A percentile compares a stretch with the other conserved stretches of the same genome.
These are phyloP conservation scores for Crataegus laevigata DNA, from an alignment of 306 rosid species.

Conservation along the genomic window DNA sequence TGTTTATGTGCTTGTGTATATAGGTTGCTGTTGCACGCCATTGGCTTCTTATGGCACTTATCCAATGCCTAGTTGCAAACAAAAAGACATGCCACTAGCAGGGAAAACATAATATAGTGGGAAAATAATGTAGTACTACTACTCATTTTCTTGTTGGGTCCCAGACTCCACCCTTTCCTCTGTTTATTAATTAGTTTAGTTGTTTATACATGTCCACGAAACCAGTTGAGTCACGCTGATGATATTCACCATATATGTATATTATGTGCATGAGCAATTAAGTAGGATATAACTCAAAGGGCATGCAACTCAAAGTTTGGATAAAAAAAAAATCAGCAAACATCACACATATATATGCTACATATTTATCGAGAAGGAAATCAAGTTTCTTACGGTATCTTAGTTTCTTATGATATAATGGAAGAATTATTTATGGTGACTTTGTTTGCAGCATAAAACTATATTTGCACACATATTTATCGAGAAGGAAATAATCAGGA, in stretches of 20 bases:
- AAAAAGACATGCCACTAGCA: constrained; percentile 4
- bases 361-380: no score
- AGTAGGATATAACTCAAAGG: neutral
- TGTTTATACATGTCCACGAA: neutral
- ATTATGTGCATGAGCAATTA: neutral
- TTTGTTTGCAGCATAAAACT: no score
- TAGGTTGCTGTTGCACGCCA: neutral
- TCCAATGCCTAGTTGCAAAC: constrained; percentile 11
- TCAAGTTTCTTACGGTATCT: no score
- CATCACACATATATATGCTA: neutral
- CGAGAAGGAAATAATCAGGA: no score
- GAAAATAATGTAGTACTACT: neutral
- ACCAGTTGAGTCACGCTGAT: neutral
- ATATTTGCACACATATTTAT: no score
- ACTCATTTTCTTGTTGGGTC: neutral
- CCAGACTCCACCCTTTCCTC: neutral
- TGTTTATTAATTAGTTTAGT: neutral
- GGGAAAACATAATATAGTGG: constrained; percentile 11
- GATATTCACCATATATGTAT: neutral
- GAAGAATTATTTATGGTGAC: no score
- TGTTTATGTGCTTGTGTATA: neutral
- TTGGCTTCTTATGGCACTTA: neutral
- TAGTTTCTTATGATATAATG: no score
- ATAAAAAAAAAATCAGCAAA: neutral
- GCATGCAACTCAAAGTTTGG: neutral